Conservation (phyloP, 2,329 filamentous ascomycete genomes). For the Diaporthe vexans region DNA sequence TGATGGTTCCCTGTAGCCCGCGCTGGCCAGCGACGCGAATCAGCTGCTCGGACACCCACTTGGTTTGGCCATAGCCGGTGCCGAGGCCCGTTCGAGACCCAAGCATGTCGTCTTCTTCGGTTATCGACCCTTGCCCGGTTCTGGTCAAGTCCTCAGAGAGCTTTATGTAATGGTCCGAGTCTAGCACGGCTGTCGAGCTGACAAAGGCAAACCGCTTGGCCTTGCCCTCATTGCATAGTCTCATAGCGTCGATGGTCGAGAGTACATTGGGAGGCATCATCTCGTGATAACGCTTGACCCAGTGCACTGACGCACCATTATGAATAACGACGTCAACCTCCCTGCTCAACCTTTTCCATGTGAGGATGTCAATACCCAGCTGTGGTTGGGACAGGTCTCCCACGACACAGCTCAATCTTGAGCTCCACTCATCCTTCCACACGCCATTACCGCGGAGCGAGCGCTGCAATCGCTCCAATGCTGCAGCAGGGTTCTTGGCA, state of each 20-base stretch:
- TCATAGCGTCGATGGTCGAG: constrained; percentile 82
- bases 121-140: constrained; percentile 74
- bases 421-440: constrained; percentile 78
- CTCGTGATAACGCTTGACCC: constrained; percentile 83
- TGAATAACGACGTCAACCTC: constrained; percentile 82
- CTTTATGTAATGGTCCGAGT: constrained; percentile 84
- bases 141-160: constrained; percentile 75
- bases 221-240: constrained; percentile 81
- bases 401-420: constrained; percentile 74
- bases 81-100: constrained; percentile 83
- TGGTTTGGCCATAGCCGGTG: constrained; percentile 92
- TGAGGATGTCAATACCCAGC: constrained; percentile 77
- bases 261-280: constrained; percentile 80
- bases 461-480: constrained; percentile 73
- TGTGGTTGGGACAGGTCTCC: constrained; percentile 81
- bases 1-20: constrained; percentile 80
- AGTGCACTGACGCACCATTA: constrained; percentile 87
- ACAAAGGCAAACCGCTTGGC: constrained; percentile 87
- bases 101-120: constrained; percentile 82
- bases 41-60: constrained; percentile 83
- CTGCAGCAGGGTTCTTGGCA: constrained; percentile 71
- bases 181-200: constrained; percentile 85
- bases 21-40: constrained; percentile 83
- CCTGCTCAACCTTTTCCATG: constrained; percentile 75
- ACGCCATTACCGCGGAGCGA: constrained; percentile 84